Evolutionary conservation across 805 yeast species (phyloP), one percentile per base, ranked within the genome.

Genomic region (Teunomyces funiuensis): DNA sequence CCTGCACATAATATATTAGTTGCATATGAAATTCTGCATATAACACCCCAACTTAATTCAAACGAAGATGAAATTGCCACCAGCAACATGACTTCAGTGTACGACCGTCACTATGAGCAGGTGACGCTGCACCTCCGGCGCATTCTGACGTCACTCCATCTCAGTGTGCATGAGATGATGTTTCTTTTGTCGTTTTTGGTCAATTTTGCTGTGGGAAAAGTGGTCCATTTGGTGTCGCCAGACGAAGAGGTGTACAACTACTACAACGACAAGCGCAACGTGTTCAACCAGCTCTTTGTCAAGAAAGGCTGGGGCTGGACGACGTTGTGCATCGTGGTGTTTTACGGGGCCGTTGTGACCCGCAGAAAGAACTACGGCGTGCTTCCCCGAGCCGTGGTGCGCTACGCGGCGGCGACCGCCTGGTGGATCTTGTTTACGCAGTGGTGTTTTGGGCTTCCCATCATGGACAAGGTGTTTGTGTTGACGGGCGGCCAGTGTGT

Each of bases 271-370:
- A 88, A 87, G 63, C 73, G 76, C 38, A 88, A 88, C 56, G 23
- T 88, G 13, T 56, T 90, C 45, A 91, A 91, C 61, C 74, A 73
- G 15, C 36, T 75, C 5, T 87, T 93, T 58, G 97, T 91, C 28
- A 93, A 91, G 54, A 74, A 73, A 18, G 98, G 97, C 2, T 93
- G 98, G 98, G 72, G 79, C 11, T 93, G 97, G 98, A 89, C 96
- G 7, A 53, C 74, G 3, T 15, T 60, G 2, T 58, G 46, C 11
- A 44, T 66, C 10, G 46, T 50, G 1, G 36, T 51, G 7, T 70
- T 66, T 44, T 68, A 61, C 42, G 50, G 40, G 1, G 27, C 54
- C 6, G 39, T 55, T 28, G 27, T 28, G 6, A 6, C 41, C 8
- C 33, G 13, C 25, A 39, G 36, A 10, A 16, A n/a, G 17, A 17